Percentiles rank a stretch among this genome's conserved stretches.
Conservation (phyloP, 768 basidiomycete species). For the Lyophyllum shimeji region DNA sequence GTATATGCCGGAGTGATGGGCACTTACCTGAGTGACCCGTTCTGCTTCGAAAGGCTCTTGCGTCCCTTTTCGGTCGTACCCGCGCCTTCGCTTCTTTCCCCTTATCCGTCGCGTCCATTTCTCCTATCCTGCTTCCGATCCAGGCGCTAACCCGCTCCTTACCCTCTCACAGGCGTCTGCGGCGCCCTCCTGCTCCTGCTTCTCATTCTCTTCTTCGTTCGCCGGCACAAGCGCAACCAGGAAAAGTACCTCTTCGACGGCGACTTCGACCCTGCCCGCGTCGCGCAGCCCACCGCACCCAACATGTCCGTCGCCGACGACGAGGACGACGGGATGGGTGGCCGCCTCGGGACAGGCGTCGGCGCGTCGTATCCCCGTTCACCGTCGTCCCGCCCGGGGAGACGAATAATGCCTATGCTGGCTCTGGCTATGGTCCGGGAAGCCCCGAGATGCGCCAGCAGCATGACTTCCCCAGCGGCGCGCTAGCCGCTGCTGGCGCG, state of each 20-base stretch:
- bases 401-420: too few relatives aligned
- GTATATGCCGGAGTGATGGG: too few relatives aligned
- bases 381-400: neutral
- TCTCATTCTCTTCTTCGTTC: slow-evolving; percentile 25
- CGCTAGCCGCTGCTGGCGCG: neutral
- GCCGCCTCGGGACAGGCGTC: slow-evolving; percentile 27
- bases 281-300: slow-evolving; percentile 13
- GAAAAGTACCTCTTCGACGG: slow-evolving; percentile 34
- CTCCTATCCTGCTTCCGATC: neutral
- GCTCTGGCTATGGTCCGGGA: too few relatives aligned
- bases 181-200: slow-evolving; percentile 24
- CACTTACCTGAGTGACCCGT: too few relatives aligned
- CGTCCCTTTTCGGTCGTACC: too few relatives aligned
- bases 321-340: slow-evolving; percentile 36
- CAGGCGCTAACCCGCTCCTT: neutral
- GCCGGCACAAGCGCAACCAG: slow-evolving; percentile 22
- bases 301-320: slow-evolving; percentile 15
- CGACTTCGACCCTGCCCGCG: slow-evolving; percentile 39
- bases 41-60: too few relatives aligned
- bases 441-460: slow-evolving; percentile 1
- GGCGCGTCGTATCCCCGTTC: slow-evolving; percentile 35
- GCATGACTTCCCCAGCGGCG: neutral
- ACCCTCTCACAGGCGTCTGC: slow-evolving; percentile 25
- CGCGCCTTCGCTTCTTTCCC: neutral
- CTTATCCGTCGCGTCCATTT: too few relatives aligned